A percentile compares a stretch with the other conserved stretches of the same genome.
phyloP scores from a whole-genome alignment of 139 green algal genomes.

The Astrephomene gubernaculifera region DNA sequence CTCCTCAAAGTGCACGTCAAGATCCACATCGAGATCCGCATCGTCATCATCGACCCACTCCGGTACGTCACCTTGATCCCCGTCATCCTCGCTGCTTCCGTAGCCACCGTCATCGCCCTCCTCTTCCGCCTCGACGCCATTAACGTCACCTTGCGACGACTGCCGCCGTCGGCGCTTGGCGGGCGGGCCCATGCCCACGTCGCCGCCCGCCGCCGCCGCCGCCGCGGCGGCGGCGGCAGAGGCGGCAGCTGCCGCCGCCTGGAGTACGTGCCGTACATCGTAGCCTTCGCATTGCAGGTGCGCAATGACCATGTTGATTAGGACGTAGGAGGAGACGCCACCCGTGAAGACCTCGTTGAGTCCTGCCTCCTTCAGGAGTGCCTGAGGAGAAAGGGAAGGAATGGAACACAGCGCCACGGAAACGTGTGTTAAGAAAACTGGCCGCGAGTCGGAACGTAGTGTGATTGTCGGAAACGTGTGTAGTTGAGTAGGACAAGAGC shows the following conservation, averaged over 20 bases:
- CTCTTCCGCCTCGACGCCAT: neutral
- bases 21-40: neutral
- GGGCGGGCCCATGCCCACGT: neutral
- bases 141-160: neutral
- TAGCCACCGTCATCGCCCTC: neutral
- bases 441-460: too few species aligned
- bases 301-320: slow-evolving; percentile 79
- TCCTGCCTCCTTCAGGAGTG: slow-evolving; percentile 51
- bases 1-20: neutral
- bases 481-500: too few species aligned
- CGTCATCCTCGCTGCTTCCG: neutral
- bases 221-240: neutral
- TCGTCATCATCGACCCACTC: neutral
- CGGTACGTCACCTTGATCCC: neutral
- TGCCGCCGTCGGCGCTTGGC: neutral
- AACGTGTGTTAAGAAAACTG: too few species aligned
- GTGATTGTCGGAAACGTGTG: too few species aligned
- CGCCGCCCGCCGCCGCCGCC: neutral
- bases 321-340: slow-evolving; percentile 74
- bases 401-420: neutral
- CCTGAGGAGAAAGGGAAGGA: slow-evolving; percentile 9
- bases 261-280: slow-evolving; percentile 5
- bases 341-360: slow-evolving; percentile 85
- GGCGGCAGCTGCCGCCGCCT: neutral
- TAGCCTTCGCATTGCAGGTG: slow-evolving; percentile 75